Percentiles rank a stretch among this genome's conserved stretches.
Conservation (phyloP, 2,329 filamentous ascomycete species). For the Colletotrichum tofieldiae region DNA sequence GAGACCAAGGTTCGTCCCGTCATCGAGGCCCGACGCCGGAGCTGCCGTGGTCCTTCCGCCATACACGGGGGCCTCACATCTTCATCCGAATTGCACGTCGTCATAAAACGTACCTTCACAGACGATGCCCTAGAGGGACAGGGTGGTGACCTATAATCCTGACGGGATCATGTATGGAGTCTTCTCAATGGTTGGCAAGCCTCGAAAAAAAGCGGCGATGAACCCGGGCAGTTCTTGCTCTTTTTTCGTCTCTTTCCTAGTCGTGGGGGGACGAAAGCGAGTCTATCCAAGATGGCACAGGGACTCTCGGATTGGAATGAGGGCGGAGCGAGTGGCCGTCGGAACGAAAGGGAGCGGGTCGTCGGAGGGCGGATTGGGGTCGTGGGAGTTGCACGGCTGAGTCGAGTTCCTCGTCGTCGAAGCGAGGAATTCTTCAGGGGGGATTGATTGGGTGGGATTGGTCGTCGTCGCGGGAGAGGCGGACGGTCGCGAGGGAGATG, state of each 20-base stretch:
- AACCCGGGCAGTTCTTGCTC: neutral
- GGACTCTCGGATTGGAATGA: slow-evolving; percentile 41
- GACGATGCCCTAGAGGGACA: slow-evolving; percentile 27
- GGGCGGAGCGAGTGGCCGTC: slow-evolving; percentile 32
- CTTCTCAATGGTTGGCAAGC: slow-evolving; percentile 1
- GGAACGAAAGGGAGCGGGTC: slow-evolving; percentile 55
- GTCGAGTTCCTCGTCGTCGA: slow-evolving; percentile 60
- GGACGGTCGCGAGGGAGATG: slow-evolving; percentile 39
- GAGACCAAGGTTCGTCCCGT: slow-evolving; percentile 36
- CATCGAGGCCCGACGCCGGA: slow-evolving; percentile 11
- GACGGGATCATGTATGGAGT: slow-evolving; percentile 41
- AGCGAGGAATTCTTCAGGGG: slow-evolving; percentile 59
- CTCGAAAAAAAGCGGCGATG: neutral
- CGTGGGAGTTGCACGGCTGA: slow-evolving; percentile 47
- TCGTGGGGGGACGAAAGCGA: slow-evolving; percentile 28
- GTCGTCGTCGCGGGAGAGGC: slow-evolving; percentile 29
- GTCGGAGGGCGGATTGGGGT: slow-evolving; percentile 50
- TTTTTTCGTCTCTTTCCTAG: slow-evolving; percentile 13
- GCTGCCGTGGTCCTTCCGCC: neutral
- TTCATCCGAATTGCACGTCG: slow-evolving; percentile 20
- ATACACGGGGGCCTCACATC: neutral
- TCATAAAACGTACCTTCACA: slow-evolving; percentile 43
- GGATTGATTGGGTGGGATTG: slow-evolving; percentile 21
- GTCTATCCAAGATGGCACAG: slow-evolving; percentile 43
- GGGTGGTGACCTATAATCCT: slow-evolving; percentile 37